Evolutionary conservation across 768 basidiomycete genomes (phyloP).

Genomic region (Floccularia luteovirens): DNA sequence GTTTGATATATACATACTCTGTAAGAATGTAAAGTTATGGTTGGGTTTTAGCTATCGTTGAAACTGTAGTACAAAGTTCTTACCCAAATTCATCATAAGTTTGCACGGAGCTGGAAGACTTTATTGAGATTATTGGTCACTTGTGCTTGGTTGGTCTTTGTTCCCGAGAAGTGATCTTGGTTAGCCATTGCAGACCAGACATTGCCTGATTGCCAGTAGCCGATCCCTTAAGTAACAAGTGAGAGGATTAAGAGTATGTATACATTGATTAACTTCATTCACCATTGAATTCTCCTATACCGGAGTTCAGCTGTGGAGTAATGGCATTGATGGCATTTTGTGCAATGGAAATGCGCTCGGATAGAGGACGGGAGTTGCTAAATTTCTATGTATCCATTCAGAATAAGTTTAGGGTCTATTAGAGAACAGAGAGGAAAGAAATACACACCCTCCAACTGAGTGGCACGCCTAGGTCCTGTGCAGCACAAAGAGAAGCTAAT

Average conservation of each 20-base stretch:
- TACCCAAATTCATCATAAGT: slow-evolving; percentile 38
- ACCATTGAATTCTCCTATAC: slow-evolving; percentile 37
- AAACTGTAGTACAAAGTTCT: slow-evolving; percentile 7
- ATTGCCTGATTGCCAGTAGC: slow-evolving; percentile 48
- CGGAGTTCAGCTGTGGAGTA: slow-evolving; percentile 24
- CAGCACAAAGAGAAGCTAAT: neutral
- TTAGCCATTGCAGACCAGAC: slow-evolving; percentile 44
- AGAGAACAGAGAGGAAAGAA: neutral
- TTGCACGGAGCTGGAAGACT: slow-evolving; percentile 26
- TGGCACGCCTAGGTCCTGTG: slow-evolving; percentile 12
- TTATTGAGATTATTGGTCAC: slow-evolving; percentile 33
- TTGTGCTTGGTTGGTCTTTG: slow-evolving; percentile 23
- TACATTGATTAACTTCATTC: slow-evolving; percentile 6
- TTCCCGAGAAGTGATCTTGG: slow-evolving; percentile 31
- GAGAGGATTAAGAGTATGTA: neutral
- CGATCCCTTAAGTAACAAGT: slow-evolving; percentile 26
- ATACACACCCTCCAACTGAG: slow-evolving; percentile 33
- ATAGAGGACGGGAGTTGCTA: slow-evolving; percentile 25
- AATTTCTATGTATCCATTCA: slow-evolving; percentile 25
- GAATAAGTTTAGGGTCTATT: neutral
- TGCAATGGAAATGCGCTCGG: slow-evolving; percentile 32
- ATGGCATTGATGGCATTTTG: slow-evolving; percentile 34
- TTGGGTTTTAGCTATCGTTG: neutral
- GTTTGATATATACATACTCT: too few species aligned
- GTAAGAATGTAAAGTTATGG: too few species aligned